phyloP scores from a whole-genome alignment of 2,329 filamentous ascomycete genomes.

The Colletotrichum tofieldiae region DNA sequence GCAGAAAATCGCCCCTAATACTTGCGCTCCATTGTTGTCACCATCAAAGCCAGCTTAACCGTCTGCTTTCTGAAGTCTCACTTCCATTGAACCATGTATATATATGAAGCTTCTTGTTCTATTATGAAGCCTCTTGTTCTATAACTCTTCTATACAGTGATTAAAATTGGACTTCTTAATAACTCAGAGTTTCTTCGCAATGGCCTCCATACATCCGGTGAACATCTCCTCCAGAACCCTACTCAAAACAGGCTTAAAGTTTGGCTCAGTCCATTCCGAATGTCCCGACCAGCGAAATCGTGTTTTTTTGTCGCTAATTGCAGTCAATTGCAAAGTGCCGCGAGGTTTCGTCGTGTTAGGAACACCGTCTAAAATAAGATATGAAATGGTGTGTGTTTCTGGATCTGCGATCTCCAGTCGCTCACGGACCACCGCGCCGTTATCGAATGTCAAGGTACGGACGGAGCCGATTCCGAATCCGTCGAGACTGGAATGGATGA shows the following conservation, averaged over 20 bases:
- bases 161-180: too few relatives aligned
- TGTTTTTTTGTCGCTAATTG: background rate
- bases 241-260: slow-evolving; percentile 11
- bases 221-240: slow-evolving; percentile 24
- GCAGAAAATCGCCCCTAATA: too few relatives aligned
- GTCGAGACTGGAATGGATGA: slow-evolving; percentile 18
- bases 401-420: slow-evolving; percentile 22
- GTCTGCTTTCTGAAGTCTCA: too few relatives aligned
- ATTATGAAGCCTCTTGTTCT: too few relatives aligned
- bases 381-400: slow-evolving; percentile 24
- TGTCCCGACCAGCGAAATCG: slow-evolving; percentile 17
- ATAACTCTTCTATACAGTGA: too few relatives aligned
- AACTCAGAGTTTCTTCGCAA: too few relatives aligned
- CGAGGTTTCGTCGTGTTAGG: background rate
- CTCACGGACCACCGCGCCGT: slow-evolving; percentile 9
- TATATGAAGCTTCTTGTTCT: too few relatives aligned
- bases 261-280: slow-evolving; percentile 25
- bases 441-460: slow-evolving; percentile 24
- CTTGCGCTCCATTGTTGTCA: too few relatives aligned
- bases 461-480: slow-evolving; percentile 28
- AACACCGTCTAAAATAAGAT: slow-evolving; percentile 20
- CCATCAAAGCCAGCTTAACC: too few relatives aligned
- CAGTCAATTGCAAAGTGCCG: too few relatives aligned
- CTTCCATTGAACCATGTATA: too few relatives aligned
- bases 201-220: background rate